A percentile compares a stretch with the other conserved stretches of the same genome.
phyloP scores from a whole-genome alignment of 345 rosid species.

The Camelina neglecta region DNA sequence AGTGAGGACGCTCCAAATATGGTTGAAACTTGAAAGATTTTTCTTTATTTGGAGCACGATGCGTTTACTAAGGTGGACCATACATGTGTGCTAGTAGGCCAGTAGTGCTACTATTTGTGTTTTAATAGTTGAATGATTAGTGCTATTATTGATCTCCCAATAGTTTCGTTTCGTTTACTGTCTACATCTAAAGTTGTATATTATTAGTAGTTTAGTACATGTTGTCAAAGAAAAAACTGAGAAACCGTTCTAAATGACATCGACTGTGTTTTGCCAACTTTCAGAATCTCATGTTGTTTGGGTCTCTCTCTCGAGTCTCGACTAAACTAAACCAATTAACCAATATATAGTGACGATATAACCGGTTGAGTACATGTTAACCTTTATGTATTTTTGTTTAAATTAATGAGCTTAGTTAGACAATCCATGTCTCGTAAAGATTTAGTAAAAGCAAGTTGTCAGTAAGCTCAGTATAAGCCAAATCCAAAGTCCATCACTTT shows the following conservation, averaged over 20 bases:
- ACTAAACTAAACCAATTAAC: not conserved
- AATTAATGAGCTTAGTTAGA: not conserved
- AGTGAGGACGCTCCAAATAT: not conserved
- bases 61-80: not conserved
- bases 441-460: slow-evolving; percentile 20
- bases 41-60: not conserved
- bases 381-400: not conserved
- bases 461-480: not conserved
- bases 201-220: not conserved
- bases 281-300: not conserved
- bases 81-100: not conserved
- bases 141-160: not conserved
- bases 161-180: too few relatives aligned
- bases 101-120: not conserved
- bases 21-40: not conserved
- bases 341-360: too few relatives aligned
- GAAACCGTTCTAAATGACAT: not conserved
- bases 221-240: not conserved
- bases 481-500: slow-evolving; percentile 25
- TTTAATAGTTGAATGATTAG: not conserved
- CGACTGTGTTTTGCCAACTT: not conserved
- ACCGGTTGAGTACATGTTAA: not conserved
- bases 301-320: not conserved
- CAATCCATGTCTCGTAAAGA: slow-evolving; percentile 17
- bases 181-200: not conserved